Evolutionary conservation across 2,329 filamentous ascomycete species (phyloP).

Genomic region (Colletotrichum sp.): DNA sequence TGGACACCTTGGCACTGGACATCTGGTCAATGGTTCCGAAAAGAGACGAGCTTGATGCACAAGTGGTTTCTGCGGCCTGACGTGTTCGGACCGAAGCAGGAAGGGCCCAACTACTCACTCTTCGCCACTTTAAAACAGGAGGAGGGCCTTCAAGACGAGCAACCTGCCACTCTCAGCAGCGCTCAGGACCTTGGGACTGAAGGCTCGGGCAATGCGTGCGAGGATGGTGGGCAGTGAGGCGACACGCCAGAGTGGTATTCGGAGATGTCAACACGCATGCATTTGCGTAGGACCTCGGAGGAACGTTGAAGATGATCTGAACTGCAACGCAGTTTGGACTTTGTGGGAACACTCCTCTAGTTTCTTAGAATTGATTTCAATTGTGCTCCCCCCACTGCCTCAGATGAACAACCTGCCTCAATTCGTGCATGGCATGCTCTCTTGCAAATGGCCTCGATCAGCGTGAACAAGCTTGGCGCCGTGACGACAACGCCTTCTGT

Average conservation of each 20-base stretch:
- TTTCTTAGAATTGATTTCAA: not conserved
- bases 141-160: no score
- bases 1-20: rapidly evolving
- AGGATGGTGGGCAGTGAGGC: no score
- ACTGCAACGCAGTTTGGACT: not conserved
- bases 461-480: not conserved
- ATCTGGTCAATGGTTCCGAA: no score
- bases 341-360: not conserved
- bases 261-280: not conserved
- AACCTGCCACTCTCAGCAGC: no score
- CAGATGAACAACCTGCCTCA: rapidly evolving
- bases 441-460: not conserved
- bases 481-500: not conserved
- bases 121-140: no score
- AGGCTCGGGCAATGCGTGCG: not conserved
- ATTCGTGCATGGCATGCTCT: not conserved
- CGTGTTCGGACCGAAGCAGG: not conserved
- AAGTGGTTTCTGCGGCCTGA: rapidly evolving
- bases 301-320: not conserved
- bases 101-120: not conserved
- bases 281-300: not conserved
- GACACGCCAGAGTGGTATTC: not conserved
- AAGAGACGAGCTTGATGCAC: not conserved
- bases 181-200: no score
- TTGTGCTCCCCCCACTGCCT: no score